phyloP scores from a whole-genome alignment of 2,329 filamentous ascomycete genomes.

The Curvularia hawaiiensis region DNA sequence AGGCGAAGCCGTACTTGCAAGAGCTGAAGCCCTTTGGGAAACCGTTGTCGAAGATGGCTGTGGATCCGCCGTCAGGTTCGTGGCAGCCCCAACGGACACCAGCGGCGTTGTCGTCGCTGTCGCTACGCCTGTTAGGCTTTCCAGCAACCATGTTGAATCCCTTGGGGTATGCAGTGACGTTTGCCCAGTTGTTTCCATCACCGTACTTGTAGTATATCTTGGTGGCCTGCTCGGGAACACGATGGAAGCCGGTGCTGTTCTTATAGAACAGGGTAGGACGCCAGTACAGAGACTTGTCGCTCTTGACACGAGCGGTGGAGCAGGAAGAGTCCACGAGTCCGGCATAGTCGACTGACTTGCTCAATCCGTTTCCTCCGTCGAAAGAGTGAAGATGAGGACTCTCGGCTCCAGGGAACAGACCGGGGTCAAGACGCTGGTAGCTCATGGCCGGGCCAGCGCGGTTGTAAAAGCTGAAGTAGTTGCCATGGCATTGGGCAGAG shows the following conservation, averaged over 20 bases:
- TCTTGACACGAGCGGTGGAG: constrained; percentile 46
- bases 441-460: constrained; percentile 40
- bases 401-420: constrained; percentile 39
- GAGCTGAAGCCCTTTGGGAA: constrained; percentile 47
- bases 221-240: constrained; percentile 42
- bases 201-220: constrained; percentile 50
- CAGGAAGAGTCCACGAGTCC: constrained; percentile 38
- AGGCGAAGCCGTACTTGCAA: constrained; percentile 43
- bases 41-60: constrained; percentile 35
- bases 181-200: constrained; percentile 40
- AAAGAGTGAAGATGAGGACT: constrained; percentile 47
- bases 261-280: constrained; percentile 46
- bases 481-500: constrained; percentile 43
- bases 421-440: constrained; percentile 46
- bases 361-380: constrained; percentile 44
- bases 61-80: constrained; percentile 27
- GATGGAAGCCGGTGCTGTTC: constrained; percentile 44
- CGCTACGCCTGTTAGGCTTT: constrained; percentile 36
- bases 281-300: constrained; percentile 48
- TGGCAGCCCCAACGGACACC: constrained; percentile 44
- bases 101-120: constrained; percentile 36
- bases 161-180: constrained; percentile 45
- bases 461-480: constrained; percentile 49
- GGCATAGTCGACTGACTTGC: constrained; percentile 34
- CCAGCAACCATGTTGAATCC: constrained; percentile 47